phyloP scores from a whole-genome alignment of 1,284 basidiomycete genomes.

The Mycena sp. region DNA sequence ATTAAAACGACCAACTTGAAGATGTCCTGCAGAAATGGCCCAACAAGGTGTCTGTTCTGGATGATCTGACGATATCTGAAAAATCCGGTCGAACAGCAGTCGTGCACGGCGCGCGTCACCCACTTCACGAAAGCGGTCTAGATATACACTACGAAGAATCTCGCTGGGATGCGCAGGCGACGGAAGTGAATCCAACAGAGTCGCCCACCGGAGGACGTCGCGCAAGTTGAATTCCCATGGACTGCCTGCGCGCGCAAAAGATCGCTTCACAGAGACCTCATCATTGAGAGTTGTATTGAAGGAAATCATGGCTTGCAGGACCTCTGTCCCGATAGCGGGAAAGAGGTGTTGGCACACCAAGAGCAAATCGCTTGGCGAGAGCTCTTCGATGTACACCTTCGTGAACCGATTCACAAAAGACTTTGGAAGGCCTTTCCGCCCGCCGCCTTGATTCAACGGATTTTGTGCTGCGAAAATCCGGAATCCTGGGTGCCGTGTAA shows the following conservation, averaged over 20 bases:
- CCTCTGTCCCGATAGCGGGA: conserved; percentile 63
- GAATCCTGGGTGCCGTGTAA: conserved; percentile 90
- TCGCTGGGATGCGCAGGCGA: conserved; percentile 64
- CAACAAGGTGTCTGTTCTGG: conserved; percentile 54
- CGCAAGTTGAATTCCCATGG: conserved; percentile 99
- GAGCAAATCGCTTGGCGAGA: conserved; percentile 82
- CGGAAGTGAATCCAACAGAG: conserved; percentile 54
- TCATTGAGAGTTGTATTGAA: conserved; percentile 85
- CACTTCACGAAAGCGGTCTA: conserved; percentile 85
- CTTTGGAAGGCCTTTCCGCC: conserved; percentile 96
- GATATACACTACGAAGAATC: conserved; percentile 79
- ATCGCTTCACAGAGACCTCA: conserved; percentile 71
- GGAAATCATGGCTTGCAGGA: conserved; percentile 82
- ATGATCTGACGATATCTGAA: conserved; percentile 50
- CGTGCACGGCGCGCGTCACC: conserved; percentile 73
- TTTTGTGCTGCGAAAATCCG: conserved; percentile 99
- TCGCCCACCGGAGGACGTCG: conserved; percentile 93
- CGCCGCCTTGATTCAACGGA: conserved; percentile 95
- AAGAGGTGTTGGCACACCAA: conserved; percentile 84
- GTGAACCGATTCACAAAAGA: conserved; percentile 99
- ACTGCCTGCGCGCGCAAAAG: conserved; percentile 85
- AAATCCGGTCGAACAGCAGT: conserved; percentile 70
- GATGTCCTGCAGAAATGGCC: conserved; percentile 58
- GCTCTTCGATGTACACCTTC: conserved; percentile 94
- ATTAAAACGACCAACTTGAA: conserved; percentile 80